Evolutionary conservation across 345 rosid species (phyloP).

Genomic region (Laguncularia racemosa): DNA sequence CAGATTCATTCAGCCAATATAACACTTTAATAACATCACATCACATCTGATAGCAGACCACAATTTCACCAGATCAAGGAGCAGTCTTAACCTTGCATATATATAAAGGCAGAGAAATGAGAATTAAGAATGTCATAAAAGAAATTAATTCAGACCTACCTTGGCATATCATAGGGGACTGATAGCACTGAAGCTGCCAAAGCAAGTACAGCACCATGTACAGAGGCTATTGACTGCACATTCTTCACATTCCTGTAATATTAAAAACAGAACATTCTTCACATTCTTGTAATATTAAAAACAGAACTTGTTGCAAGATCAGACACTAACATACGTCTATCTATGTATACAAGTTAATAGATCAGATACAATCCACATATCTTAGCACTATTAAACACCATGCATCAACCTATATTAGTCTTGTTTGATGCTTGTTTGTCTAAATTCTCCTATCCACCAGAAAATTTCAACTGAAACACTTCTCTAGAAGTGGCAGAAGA

Average conservation of each 20-base stretch:
- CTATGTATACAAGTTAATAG: too few species aligned
- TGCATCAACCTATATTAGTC: too few species aligned
- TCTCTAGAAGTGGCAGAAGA: too few species aligned
- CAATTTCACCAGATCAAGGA: too few species aligned
- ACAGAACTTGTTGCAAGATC: conserved; percentile 4
- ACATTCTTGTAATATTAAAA: conserved; percentile 39
- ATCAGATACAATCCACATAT: too few species aligned
- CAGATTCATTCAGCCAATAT: too few species aligned
- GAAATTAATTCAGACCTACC: conserved; percentile 37
- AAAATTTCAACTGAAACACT: too few species aligned
- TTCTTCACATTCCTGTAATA: conserved; percentile 45
- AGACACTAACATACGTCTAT: not conserved
- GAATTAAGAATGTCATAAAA: not conserved
- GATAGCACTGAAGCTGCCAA: conserved; percentile 92
- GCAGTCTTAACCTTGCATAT: not conserved
- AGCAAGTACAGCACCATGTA: conserved; percentile 95
- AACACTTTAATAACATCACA: too few species aligned
- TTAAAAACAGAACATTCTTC: conserved; percentile 26
- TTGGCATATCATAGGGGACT: conserved; percentile 97
- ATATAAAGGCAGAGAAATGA: not conserved
- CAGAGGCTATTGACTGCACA: conserved; percentile 42
- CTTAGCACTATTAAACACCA: too few species aligned
- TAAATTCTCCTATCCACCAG: too few species aligned
- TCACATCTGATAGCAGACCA: too few species aligned
- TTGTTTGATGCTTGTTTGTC: too few species aligned